phyloP scores from a whole-genome alignment of 2,329 filamentous ascomycete genomes.

The Raffaelea ambrosiae region DNA sequence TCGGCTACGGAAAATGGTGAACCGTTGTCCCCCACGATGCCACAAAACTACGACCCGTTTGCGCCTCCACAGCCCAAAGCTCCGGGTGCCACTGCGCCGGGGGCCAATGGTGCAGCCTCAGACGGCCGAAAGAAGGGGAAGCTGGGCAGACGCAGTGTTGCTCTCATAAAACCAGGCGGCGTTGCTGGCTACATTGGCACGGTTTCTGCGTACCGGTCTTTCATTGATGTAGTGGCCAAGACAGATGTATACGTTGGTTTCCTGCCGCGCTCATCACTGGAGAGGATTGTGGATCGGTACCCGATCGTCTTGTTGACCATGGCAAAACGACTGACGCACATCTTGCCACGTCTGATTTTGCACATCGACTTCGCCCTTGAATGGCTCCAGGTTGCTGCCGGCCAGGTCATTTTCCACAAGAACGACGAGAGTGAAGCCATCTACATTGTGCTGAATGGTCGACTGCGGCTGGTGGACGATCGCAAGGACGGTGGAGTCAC shows the following conservation, averaged over 20 bases:
- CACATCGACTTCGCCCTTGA: constrained; percentile 98
- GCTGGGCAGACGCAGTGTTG: constrained; percentile 59
- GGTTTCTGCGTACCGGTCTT: constrained; percentile 89
- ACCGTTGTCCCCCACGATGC: constrained; percentile 12
- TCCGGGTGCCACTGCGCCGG: not conserved
- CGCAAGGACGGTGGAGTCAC: constrained; percentile 72
- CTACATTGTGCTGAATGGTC: constrained; percentile 93
- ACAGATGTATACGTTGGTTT: constrained; percentile 98
- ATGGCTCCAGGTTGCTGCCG: constrained; percentile 94
- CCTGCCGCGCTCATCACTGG: constrained; percentile 72
- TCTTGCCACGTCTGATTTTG: constrained; percentile 80
- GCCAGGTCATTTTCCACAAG: constrained; percentile 89
- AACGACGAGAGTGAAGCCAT: constrained; percentile 96
- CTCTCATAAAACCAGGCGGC: constrained; percentile 87
- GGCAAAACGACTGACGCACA: constrained; percentile 85
- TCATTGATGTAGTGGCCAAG: constrained; percentile 93
- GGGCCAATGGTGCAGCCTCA: constrained; percentile 3
- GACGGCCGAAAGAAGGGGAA: constrained; percentile 38
- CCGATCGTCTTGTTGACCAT: constrained; percentile 90
- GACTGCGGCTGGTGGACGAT: constrained; percentile 76
- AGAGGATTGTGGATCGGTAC: constrained; percentile 86
- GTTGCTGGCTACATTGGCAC: constrained; percentile 92
- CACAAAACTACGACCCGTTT: not conserved
- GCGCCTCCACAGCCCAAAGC: not conserved
- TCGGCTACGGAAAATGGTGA: constrained; percentile 13